Evolutionary conservation across 2,329 filamentous ascomycete species (phyloP), one percentile per base, ranked within the genome.

Genomic region (Ophiobolus disseminans): DNA sequence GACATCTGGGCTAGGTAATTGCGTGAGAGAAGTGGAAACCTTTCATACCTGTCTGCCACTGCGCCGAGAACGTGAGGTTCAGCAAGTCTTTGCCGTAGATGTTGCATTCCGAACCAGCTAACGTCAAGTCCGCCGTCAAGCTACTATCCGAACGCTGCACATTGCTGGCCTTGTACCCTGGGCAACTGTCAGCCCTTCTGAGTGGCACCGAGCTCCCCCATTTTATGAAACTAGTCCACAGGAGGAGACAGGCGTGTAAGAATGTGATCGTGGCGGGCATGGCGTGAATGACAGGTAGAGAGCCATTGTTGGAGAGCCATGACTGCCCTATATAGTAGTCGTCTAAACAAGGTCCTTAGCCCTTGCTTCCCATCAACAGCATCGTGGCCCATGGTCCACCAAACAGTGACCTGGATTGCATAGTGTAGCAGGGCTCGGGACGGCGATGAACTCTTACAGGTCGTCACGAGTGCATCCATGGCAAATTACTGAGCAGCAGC

Each of bases 71-170:
- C 42, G 75, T 82, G 54, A 87, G 68, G 42, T 81, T 73, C 31
- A 73, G 63, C 38, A 87, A 53, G 59, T 87, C 85, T 11, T 72
- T 72, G 25, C 85, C 82, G 59, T 85, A 85, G 16, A 77, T 71
- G 60, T 86, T 82, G 69, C 85, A 87, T 20, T 85, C 78, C 6
- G 78, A 64, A 0, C 89, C 89, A 9, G 87, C 87, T n/a, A 95
- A 78, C 5, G 73, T 79, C 42, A 95, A 75, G 55, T 87, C 80
- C 1, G 89, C 90, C 1, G 82, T 88, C 39, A 92, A 73, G 10
- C 84, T 83, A 45, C 73, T 75, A 36, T 68, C 62, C 0, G 75
- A 80, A 40, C 76, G 70, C 45, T 76, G 66, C 13, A 89, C 78
- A 68, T 87, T 83, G 35, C 78, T 81, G 3, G 86, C 87, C 35